Base-by-base conservation (phyloP, 371 early-diverging fungal genomes). In the Mucor racemosus region DNA sequence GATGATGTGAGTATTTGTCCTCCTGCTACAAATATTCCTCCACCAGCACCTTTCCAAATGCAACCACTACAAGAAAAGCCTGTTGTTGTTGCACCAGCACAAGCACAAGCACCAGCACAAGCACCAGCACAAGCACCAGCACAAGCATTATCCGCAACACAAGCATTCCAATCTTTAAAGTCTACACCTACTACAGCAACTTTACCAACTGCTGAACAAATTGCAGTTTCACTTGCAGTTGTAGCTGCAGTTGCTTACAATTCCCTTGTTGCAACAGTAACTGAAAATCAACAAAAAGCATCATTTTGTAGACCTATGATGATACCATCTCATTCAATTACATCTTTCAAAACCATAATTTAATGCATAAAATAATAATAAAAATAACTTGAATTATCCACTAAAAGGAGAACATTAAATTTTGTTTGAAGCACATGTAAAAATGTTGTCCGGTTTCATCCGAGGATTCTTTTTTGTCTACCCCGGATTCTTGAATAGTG, bases 261-360 rank as follows among this genome's bases (percentile, higher is more conserved):
- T 31, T 60, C 64, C 36, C 36, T 68, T 60, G 41, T 54, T 67
- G 41, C 56, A 8, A 56, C 56, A n/a, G 34, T 56, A 14, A 56
- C 14, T 4, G 56, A 56, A 34, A 33, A 55, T 7, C 35, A 35
- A 6, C 56, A 56, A 35, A 33, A 36, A 35, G 36, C 72, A 64
- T 64, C 68, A 72, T 62, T 62, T 40, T 72, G 72, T 60, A 63
- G 72, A 60, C 62, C 65, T 15, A 64, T 64, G 33, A 64, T 69
- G 65, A 60, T 67, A 56, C 67, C 67, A 60, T 41, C 42, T 42
- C 62, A 66, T 55, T 42, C 62, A 21, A 62, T 67, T 57, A 40
- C 53, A 39, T 44, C 67, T 13, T 17, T 66, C 13, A 54, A 60
- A 21, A 62, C 62, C 67, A 61, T 62, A 19, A 56, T 67, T 17